Percentiles rank a stretch among this genome's conserved stretches.
Conservation (phyloP, 345 rosid species). For the Citropsis articulata region DNA sequence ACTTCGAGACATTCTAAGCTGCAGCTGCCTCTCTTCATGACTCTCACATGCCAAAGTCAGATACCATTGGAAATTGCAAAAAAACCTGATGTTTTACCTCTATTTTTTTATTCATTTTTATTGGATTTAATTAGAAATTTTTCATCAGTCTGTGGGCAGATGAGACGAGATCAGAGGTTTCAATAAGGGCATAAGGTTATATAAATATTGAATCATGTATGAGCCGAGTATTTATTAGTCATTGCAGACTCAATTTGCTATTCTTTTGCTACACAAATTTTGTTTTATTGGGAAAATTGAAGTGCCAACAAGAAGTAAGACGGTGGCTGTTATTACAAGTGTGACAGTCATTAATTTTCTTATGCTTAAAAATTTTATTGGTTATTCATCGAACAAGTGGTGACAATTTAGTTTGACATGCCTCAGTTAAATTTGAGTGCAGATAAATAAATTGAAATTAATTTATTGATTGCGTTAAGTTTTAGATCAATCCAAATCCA, state of each 20-base stretch:
- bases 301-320: background rate
- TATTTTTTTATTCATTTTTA: background rate
- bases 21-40: background rate
- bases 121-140: background rate
- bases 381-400: too few relatives aligned
- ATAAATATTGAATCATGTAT: background rate
- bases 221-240: background rate
- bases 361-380: background rate
- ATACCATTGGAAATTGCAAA: background rate
- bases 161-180: background rate
- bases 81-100: background rate
- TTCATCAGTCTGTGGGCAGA: slow-evolving; percentile 2
- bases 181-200: background rate
- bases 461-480: too few relatives aligned
- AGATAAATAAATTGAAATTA: too few relatives aligned
- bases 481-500: too few relatives aligned
- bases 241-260: background rate
- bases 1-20: slow-evolving; percentile 19
- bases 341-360: background rate
- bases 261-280: background rate
- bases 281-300: background rate
- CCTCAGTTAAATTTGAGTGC: too few relatives aligned
- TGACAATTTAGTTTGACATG: too few relatives aligned
- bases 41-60: slow-evolving; percentile 3
- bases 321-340: background rate